Conservation (phyloP, 768 basidiomycete genomes). For the Lyophyllum shimeji region DNA sequence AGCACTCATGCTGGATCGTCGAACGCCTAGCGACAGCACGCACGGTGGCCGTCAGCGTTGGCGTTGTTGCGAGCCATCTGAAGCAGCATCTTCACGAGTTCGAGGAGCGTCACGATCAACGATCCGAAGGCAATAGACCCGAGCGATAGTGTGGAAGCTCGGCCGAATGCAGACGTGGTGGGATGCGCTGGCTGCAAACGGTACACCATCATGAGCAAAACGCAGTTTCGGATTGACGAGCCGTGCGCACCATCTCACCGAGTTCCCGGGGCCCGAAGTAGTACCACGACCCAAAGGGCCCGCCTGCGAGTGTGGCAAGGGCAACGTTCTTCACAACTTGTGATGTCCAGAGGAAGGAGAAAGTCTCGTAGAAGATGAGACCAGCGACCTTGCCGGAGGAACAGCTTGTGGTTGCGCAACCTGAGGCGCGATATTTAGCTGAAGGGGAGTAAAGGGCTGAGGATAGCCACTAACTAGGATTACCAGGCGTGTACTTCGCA, state of each 20-base stretch:
- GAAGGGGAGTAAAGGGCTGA: not conserved
- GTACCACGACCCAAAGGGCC: slow-evolving; percentile 78
- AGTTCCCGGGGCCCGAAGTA: slow-evolving; percentile 76
- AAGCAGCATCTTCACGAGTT: slow-evolving; percentile 63
- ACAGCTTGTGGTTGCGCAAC: slow-evolving; percentile 50
- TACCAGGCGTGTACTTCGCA: slow-evolving; percentile 78
- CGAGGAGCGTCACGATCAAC: slow-evolving; percentile 78
- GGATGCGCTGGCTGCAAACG: slow-evolving; percentile 65
- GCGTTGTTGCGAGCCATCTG: slow-evolving; percentile 59
- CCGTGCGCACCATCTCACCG: slow-evolving; percentile 56
- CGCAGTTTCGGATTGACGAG: slow-evolving; percentile 1
- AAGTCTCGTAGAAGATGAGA: slow-evolving; percentile 73
- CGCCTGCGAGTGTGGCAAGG: slow-evolving; percentile 78
- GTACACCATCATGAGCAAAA: not conserved
- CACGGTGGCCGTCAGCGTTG: slow-evolving; percentile 63
- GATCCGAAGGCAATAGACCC: slow-evolving; percentile 87
- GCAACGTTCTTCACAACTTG: slow-evolving; percentile 81
- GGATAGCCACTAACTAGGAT: slow-evolving; percentile 48
- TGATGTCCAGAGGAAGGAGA: slow-evolving; percentile 86
- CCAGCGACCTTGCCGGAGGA: slow-evolving; percentile 78
- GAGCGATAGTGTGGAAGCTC: slow-evolving; percentile 76
- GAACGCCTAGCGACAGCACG: slow-evolving; percentile 24
- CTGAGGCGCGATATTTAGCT: slow-evolving; percentile 26
- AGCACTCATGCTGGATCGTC: not conserved
- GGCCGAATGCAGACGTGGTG: slow-evolving; percentile 65